Base-by-base conservation (phyloP, 1,284 basidiomycete genomes). In the Rhodotorula glutinis region DNA sequence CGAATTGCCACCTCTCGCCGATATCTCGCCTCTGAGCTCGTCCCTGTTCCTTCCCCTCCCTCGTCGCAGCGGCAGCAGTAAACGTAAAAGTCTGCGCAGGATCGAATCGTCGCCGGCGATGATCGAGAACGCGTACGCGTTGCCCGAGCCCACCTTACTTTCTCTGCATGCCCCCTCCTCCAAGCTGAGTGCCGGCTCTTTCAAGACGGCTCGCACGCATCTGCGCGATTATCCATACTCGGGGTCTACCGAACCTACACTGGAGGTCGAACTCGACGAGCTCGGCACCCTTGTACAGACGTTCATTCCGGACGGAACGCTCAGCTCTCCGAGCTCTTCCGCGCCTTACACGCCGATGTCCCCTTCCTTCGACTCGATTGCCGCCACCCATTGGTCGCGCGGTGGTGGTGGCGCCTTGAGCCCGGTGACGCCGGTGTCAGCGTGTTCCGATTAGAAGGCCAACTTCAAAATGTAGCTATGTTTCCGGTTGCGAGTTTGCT, bases 1-100 rank as follows among this genome's bases (percentile, higher is more conserved):
- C 33, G 19, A 41, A 17, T 41, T 38, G 30, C 11, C 62, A 56
- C 23, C 44, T 51, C 9, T 53, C 52, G 25, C 46, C 57, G 25
- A 44, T 19, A 51, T 67, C 55, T 67, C 66, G 30, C 66, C 66
- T 9, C 43, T 67, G 38, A 52, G 55, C 17, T 61, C 62, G 4
- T 44, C 53, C n/a, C 7, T 58, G 38, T 40, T 59, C 29, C 25
- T 51, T 16, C 49, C 49, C 13, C 33, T 19, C 41, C 16, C 19
- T 3, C 62, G 41, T 8, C 56, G 29, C 41, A 57, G 51, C 56
- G 53, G 25, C 7, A 46, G 46, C 47, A 27, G 27, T 46, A 29
- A 23, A 3, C 30, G 33, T 4, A 27, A 51, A 17, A 51, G 49
- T 51, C 49, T 51, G 13, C 49, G 49, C 25, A n/a, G 49, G n/a